Evolutionary conservation across 1,139 yeast genomes (phyloP), one percentile per base, ranked within the genome.

Genomic region (Yamadazyma oceani): DNA sequence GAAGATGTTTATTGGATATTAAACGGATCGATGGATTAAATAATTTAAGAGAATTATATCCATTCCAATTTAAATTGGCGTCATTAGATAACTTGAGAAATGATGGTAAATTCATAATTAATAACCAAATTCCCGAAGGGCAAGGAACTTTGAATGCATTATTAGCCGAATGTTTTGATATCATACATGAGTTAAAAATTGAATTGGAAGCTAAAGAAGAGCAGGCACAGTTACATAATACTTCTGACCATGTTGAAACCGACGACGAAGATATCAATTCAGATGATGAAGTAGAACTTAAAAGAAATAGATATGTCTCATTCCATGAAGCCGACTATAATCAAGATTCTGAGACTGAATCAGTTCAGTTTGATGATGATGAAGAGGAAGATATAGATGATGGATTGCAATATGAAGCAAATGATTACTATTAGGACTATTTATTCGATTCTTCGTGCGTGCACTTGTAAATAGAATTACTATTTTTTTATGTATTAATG

Each of bases 131-230:
- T 28, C 98, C 98, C 6, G 97, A 92, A 60, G 98, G 98, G 11
- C 98, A 92, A 62, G 97, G 96, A 9, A 82, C 95, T 27, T 71
- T 92, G 45, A 89, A 83, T 58, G 96, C 96, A 1, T 65, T 92
- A 45, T 69, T 92, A 35, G 94, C 96, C 2, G 97, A 90, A 60
- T 90, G 97, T 60, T 92, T 88, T 58, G 98, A 92, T 60, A 84
- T 90, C 41, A 73, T 87, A 39, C 90, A 92, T 57, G 98, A 92
- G 62, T 70, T 92, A 54, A 85, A 88, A 55, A 84, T 87, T 24
- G 97, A 90, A 55, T 77, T 88, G 44, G 94, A 88, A 54, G 95
- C 86, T 41, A 70, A 67, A 47, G 78, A 77, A 45, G 77, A 73
- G 27, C 64, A 61, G 35, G 57, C 57, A 25, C 52, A 35, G 26